phyloP scores from a whole-genome alignment of 108 stramenopile species.

The Fragilaria radians region DNA sequence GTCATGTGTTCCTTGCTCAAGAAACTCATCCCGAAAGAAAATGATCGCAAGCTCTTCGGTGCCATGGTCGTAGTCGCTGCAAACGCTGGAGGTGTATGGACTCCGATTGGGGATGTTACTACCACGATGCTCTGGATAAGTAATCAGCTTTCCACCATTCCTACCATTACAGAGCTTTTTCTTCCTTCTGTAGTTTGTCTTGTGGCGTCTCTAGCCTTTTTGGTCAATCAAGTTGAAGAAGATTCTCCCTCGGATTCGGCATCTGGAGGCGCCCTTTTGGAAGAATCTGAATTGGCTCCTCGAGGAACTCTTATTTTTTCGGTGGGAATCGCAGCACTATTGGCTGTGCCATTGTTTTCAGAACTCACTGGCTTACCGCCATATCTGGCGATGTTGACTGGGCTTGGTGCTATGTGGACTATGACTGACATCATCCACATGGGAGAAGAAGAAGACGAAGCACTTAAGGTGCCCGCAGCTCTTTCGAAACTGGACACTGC shows the following conservation, averaged over 20 bases:
- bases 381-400: slow-evolving; percentile 92
- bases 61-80: slow-evolving; percentile 95
- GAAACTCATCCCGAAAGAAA: slow-evolving; percentile 80
- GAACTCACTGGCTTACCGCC: slow-evolving; percentile 91
- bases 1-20: slow-evolving; percentile 86
- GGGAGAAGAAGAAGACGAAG: slow-evolving; percentile 81
- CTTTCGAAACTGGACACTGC: slow-evolving; percentile 79
- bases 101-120: slow-evolving; percentile 93
- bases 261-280: slow-evolving; percentile 41
- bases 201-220: slow-evolving; percentile 71
- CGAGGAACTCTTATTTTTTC: slow-evolving; percentile 83
- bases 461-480: slow-evolving; percentile 75
- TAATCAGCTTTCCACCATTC: slow-evolving; percentile 81
- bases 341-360: slow-evolving; percentile 83
- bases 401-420: slow-evolving; percentile 90
- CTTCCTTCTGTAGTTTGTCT: slow-evolving; percentile 83
- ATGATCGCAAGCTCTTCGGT: slow-evolving; percentile 84
- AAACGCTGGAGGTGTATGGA: slow-evolving; percentile 95
- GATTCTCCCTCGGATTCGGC: slow-evolving; percentile 10
- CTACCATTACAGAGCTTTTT: slow-evolving; percentile 84
- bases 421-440: slow-evolving; percentile 90
- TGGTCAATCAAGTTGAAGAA: slow-evolving; percentile 80
- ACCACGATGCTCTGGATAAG: slow-evolving; percentile 97
- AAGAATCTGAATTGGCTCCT: slow-evolving; percentile 60
- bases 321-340: slow-evolving; percentile 76